Evolutionary conservation across 1,284 basidiomycete genomes (phyloP), one percentile per base, ranked within the genome.

Genomic region (Agroathelia rolfsii): DNA sequence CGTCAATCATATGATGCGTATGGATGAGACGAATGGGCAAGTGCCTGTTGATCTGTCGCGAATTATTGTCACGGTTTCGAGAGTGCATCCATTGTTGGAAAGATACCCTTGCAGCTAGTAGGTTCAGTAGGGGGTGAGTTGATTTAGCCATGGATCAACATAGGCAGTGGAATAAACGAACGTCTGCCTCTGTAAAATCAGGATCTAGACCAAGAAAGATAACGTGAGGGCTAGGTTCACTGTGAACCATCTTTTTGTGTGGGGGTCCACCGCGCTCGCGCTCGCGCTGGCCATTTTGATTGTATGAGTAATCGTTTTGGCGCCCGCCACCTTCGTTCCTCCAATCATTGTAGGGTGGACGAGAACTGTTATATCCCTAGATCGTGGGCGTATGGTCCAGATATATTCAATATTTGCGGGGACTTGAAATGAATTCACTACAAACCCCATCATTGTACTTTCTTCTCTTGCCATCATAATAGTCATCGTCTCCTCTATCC

Each of bases 41-140:
- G 76, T 86, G 82, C 83, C 88, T 75, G 87, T 79, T 69, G 73
- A 70, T 72, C 84, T 82, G 58, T 95, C 92, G 66, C 84, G 77
- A 55, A 93, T 90, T 45, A 96, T 89, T 48, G 87, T 93, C 49
- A 87, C 83, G 43, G 80, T 81, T 58, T 86, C 82, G 46, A 84
- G 64, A 51, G 62, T 71, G 61, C 73, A 83, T 42, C 76, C 77
- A 51, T 82, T 69, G 40, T 67, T 70, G 37, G 72, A 64, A 41
- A 93, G 73, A 57, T 77, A 86, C 37, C 76, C 73, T 61, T 82
- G 76, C 49, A 89, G 71, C 84, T 88, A 59, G 45, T n/a, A n/a
- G n/a, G n/a, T n/a, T n/a, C n/a, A 48, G 45, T 26, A 40, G 43
- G 45, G 39, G 38, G 46, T 35, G 39, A 41, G 52, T 57, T 64